Conservation (phyloP, 2,329 filamentous ascomycete genomes). For the Colletotrichum noveboracense region DNA sequence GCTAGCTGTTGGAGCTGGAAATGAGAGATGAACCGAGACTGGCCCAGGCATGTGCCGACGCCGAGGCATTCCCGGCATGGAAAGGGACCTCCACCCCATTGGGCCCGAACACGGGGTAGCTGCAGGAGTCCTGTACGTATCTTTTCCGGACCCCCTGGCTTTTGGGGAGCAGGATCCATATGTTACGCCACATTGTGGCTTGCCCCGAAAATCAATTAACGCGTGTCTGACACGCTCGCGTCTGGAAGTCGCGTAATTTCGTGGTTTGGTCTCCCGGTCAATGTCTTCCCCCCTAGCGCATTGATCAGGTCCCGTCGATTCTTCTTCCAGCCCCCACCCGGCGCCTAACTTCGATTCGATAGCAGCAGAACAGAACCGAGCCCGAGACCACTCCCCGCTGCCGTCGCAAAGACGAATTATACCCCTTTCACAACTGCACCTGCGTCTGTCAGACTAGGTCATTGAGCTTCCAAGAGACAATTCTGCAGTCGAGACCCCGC, state of each 20-base stretch:
- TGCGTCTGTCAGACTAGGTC: background rate
- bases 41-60: constrained; percentile 35
- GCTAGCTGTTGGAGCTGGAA: constrained; percentile 2
- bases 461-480: background rate
- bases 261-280: constrained; percentile 21
- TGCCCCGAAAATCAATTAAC: constrained; percentile 16
- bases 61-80: constrained; percentile 23
- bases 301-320: constrained; percentile 15
- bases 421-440: background rate
- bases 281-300: constrained; percentile 25
- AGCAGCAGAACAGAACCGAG: constrained; percentile 3
- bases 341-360: constrained; percentile 15
- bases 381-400: background rate
- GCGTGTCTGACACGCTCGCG: background rate
- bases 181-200: background rate
- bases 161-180: background rate
- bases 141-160: background rate
- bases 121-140: constrained; percentile 1
- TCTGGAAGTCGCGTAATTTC: constrained; percentile 25
- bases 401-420: background rate
- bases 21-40: constrained; percentile 10
- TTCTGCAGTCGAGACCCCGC: background rate
- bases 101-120: constrained; percentile 14
- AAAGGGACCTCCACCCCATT: constrained; percentile 10
- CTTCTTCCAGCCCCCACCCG: constrained; percentile 28